These are phyloP conservation scores for Aspergillus chevalieri DNA, from an alignment of 2,329 filamentous ascomycete species.

Conservation along the genomic window DNA sequence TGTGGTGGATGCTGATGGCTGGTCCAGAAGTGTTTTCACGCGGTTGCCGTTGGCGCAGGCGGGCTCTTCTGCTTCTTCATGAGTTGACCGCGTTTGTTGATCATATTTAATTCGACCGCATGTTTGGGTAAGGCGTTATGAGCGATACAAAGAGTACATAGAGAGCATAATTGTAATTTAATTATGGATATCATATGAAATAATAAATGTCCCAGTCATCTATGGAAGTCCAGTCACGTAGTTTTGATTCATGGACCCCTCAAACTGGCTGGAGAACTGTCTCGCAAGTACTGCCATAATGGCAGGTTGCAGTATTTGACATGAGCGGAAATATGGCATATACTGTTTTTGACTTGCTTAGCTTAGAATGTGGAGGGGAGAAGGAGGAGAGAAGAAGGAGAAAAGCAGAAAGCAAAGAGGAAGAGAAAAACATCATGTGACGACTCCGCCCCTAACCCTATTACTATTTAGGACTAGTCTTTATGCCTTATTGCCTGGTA, in stretches of 20 bases:
- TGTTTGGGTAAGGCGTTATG: no score
- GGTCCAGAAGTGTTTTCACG: constrained; percentile 54
- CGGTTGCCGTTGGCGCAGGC: constrained; percentile 30
- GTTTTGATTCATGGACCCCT: constrained; percentile 36
- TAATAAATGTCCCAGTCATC: constrained; percentile 34
- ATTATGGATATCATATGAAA: not conserved
- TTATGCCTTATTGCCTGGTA: not conserved
- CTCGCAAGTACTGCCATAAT: constrained; percentile 32
- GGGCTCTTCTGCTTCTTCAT: not conserved
- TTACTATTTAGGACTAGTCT: constrained; percentile 3
- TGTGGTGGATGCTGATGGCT: constrained; percentile 55
- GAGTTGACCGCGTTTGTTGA: not conserved
- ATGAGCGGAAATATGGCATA: constrained; percentile 16
- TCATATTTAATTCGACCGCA: no score
- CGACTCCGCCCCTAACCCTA: constrained; percentile 11
- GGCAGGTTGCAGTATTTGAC: constrained; percentile 19
- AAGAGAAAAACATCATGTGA: constrained; percentile 14
- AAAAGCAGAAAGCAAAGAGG: constrained; percentile 7
- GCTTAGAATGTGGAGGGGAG: constrained; percentile 16
- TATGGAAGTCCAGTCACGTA: constrained; percentile 42
- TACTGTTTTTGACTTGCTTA: constrained; percentile 27
- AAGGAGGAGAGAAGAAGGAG: no score
- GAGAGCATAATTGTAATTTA: not conserved
- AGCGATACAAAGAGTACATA: no score
- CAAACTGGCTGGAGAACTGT: constrained; percentile 41